These are phyloP conservation scores for Phytophthora fragariae DNA, from an alignment of 352 stramenopile species.

Conservation along the genomic window DNA sequence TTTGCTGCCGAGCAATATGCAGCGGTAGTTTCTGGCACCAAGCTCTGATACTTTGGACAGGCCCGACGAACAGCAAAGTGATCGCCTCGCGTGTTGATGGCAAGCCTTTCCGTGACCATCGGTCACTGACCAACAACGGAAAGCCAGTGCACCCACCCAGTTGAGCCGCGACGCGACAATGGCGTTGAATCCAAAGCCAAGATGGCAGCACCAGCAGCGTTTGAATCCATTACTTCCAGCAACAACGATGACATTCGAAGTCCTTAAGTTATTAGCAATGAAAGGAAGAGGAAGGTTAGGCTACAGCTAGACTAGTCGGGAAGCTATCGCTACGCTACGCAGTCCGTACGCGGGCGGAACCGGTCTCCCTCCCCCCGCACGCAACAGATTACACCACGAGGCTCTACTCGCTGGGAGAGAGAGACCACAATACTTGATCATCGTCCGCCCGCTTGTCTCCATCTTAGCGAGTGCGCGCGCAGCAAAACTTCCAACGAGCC, in stretches of 20 bases:
- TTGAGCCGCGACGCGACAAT: background rate
- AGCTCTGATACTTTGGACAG: background rate
- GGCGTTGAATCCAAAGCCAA: background rate
- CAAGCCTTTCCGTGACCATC: background rate
- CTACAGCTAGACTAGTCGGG: slow-evolving; percentile 33
- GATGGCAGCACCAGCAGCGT: background rate
- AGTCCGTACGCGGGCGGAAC: slow-evolving; percentile 20
- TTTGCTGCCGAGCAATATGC: background rate
- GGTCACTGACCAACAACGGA: background rate
- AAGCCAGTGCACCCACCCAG: background rate
- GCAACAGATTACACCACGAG: slow-evolving; percentile 40
- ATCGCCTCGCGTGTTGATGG: background rate
- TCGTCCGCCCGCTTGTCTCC: slow-evolving; percentile 19
- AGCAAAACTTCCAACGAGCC: slow-evolving; percentile 13
- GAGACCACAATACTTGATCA: slow-evolving; percentile 26
- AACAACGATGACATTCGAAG: slow-evolving; percentile 28
- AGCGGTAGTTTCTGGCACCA: slow-evolving; percentile 10
- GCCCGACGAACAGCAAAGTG: background rate
- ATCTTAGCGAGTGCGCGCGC: slow-evolving; percentile 26
- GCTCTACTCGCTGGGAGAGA: slow-evolving; percentile 20
- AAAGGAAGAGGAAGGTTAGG: slow-evolving; percentile 40
- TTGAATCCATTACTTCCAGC: too few species aligned
- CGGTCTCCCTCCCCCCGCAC: slow-evolving; percentile 15
- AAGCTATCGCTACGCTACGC: slow-evolving; percentile 24
- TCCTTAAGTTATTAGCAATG: slow-evolving; percentile 57